Conservation (phyloP, 306 rosid genomes). For the Pyrus bretschneideri region DNA sequence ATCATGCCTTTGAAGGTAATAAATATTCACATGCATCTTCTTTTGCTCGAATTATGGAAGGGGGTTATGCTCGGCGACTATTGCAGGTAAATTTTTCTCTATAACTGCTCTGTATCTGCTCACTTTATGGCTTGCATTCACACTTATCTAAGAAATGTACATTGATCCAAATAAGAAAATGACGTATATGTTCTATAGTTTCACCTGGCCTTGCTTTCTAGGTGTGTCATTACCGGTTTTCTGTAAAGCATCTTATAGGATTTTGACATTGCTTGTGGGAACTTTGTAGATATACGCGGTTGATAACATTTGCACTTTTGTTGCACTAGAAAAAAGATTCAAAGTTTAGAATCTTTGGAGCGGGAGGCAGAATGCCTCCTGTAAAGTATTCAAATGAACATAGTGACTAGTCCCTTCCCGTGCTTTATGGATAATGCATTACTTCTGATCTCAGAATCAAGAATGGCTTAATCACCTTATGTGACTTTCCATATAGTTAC, state of each 20-base stretch:
- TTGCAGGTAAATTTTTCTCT: slow-evolving; percentile 62
- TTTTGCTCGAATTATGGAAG: slow-evolving; percentile 97
- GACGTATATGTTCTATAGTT: background rate
- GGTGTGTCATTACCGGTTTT: background rate
- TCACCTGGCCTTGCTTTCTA: background rate
- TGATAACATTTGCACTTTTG: background rate
- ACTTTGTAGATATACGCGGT: background rate
- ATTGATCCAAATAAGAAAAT: background rate
- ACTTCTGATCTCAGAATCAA: background rate
- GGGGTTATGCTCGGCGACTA: slow-evolving; percentile 82
- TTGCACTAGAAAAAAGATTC: background rate
- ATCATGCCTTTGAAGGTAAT: slow-evolving; percentile 75
- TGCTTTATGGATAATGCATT: background rate
- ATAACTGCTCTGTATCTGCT: background rate
- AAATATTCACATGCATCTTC: slow-evolving; percentile 90
- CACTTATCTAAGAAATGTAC: background rate
- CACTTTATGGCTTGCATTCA: background rate
- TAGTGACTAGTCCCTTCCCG: background rate
- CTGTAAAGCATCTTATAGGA: background rate
- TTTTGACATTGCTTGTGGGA: background rate
- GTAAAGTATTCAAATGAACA: background rate
- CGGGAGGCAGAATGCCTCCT: background rate
- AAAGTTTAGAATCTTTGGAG: background rate
- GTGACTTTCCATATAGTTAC: background rate
- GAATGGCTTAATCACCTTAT: background rate